Evolutionary conservation across 2,329 filamentous ascomycete species (phyloP).

Genomic region (Paecilomyces sp.): DNA sequence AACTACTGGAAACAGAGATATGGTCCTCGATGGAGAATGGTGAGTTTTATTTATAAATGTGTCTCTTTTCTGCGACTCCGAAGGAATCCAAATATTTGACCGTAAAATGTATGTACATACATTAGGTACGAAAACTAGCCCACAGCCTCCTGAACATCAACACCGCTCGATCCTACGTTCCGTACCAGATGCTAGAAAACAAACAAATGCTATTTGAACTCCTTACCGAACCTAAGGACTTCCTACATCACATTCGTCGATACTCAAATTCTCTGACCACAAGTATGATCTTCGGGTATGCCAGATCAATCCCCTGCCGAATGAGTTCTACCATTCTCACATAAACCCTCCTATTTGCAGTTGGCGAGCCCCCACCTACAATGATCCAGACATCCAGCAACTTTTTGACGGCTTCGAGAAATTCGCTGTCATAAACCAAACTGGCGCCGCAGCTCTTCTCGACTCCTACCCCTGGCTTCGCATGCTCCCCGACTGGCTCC

Average conservation of each 20-base stretch:
- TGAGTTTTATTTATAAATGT: background rate
- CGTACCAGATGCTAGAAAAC: slow-evolving; percentile 51
- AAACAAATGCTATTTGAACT: slow-evolving; percentile 46
- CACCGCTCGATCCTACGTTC: slow-evolving; percentile 43
- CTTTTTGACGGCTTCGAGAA: slow-evolving; percentile 37
- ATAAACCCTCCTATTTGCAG: slow-evolving; percentile 7
- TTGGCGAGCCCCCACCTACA: slow-evolving; percentile 34
- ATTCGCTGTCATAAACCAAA: slow-evolving; percentile 37
- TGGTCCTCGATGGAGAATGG: slow-evolving; percentile 18
- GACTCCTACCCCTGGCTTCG: slow-evolving; percentile 43
- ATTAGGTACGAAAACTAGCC: slow-evolving; percentile 25
- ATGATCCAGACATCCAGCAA: slow-evolving; percentile 37
- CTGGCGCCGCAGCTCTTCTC: slow-evolving; percentile 36
- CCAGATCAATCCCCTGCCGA: background rate
- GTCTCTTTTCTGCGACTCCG: background rate
- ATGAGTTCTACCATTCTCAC: background rate
- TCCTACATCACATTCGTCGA: slow-evolving; percentile 39
- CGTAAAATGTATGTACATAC: background rate
- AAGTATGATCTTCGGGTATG: slow-evolving; percentile 39
- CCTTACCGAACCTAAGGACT: slow-evolving; percentile 36
- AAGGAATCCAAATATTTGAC: background rate
- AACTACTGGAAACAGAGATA: slow-evolving; percentile 11
- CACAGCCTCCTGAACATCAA: slow-evolving; percentile 44
- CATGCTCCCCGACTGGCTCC: slow-evolving; percentile 35
- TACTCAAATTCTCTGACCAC: slow-evolving; percentile 45